Conservation (phyloP, 345 rosid genomes). For the Lepidium africanum region DNA sequence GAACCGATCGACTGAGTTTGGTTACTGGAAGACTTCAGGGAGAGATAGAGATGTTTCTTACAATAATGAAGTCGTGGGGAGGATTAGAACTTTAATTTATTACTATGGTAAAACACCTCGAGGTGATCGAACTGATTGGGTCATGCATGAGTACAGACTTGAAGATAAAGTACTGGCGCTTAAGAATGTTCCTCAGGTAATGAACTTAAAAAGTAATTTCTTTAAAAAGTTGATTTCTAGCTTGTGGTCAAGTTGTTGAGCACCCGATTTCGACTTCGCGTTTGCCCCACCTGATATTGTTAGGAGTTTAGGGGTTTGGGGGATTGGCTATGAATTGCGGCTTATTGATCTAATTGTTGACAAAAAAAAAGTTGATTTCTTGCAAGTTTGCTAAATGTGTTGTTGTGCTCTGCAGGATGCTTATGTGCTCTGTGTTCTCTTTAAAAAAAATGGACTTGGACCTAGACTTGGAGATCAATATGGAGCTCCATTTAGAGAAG, state of each 20-base stretch:
- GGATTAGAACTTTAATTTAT: slow-evolving; percentile 54
- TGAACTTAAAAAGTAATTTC: neutral
- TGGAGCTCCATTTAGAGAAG: slow-evolving; percentile 71
- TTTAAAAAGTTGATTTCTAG: too few species aligned
- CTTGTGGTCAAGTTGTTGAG: too few species aligned
- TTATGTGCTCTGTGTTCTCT: slow-evolving; percentile 50
- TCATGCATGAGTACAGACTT: slow-evolving; percentile 73
- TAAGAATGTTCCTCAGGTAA: slow-evolving; percentile 33
- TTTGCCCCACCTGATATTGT: too few species aligned
- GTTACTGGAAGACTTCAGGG: slow-evolving; percentile 79
- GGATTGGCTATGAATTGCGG: too few species aligned
- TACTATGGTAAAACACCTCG: slow-evolving; percentile 44
- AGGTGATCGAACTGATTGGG: slow-evolving; percentile 71
- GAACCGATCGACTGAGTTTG: slow-evolving; percentile 46
- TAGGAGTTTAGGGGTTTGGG: too few species aligned
- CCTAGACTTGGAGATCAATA: slow-evolving; percentile 71
- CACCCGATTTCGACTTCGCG: too few species aligned
- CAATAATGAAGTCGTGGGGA: slow-evolving; percentile 42
- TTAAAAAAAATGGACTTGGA: slow-evolving; percentile 62
- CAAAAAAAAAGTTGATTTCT: neutral
- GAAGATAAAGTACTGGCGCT: slow-evolving; percentile 31
- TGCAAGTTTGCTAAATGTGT: neutral
- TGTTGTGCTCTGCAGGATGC: slow-evolving; percentile 32
- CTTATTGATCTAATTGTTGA: too few species aligned
- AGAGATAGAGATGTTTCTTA: slow-evolving; percentile 47